A percentile compares a stretch with the other conserved stretches of the same genome.
Conservation (phyloP, 345 rosid genomes). For the Bruguiera parviflora region DNA sequence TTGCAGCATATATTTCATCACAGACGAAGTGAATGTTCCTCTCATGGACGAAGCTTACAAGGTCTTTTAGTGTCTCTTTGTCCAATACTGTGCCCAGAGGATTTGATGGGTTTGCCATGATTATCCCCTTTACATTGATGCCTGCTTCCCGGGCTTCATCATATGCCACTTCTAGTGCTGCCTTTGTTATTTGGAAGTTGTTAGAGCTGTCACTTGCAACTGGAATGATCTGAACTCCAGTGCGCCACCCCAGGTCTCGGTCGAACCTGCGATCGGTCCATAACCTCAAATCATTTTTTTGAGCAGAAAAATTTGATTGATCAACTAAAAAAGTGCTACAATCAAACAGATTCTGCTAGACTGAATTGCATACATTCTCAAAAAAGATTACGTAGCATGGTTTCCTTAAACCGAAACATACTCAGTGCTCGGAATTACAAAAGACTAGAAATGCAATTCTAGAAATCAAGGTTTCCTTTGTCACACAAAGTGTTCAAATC, state of each 20-base stretch:
- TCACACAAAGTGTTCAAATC: too few relatives aligned
- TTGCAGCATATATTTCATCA: slow-evolving; percentile 80
- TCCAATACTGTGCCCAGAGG: slow-evolving; percentile 71
- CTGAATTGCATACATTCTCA: too few relatives aligned
- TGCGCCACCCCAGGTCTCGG: slow-evolving; percentile 82
- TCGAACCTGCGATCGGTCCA: slow-evolving; percentile 48
- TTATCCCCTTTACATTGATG: slow-evolving; percentile 64
- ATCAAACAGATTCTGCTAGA: too few relatives aligned
- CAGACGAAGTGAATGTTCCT: slow-evolving; percentile 69
- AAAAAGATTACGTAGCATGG: too few relatives aligned
- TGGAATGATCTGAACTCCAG: slow-evolving; percentile 61
- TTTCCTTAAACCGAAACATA: too few relatives aligned
- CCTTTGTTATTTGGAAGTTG: slow-evolving; percentile 51
- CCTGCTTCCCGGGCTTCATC: slow-evolving; percentile 38
- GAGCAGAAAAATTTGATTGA: too few relatives aligned
- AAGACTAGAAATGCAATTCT: too few relatives aligned
- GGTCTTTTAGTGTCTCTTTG: slow-evolving; percentile 38
- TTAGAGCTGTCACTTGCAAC: slow-evolving; percentile 60
- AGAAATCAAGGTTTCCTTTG: too few relatives aligned
- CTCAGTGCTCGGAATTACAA: too few relatives aligned
- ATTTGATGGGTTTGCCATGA: slow-evolving; percentile 81
- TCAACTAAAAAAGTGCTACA: too few relatives aligned
- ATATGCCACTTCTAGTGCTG: slow-evolving; percentile 59
- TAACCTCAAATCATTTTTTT: too few relatives aligned
- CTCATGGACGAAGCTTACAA: slow-evolving; percentile 48